A percentile compares a stretch with the other conserved stretches of the same genome.
Evolutionary conservation across 2,329 filamentous ascomycete species (phyloP).

Genomic region (Fusarium sp.): DNA sequence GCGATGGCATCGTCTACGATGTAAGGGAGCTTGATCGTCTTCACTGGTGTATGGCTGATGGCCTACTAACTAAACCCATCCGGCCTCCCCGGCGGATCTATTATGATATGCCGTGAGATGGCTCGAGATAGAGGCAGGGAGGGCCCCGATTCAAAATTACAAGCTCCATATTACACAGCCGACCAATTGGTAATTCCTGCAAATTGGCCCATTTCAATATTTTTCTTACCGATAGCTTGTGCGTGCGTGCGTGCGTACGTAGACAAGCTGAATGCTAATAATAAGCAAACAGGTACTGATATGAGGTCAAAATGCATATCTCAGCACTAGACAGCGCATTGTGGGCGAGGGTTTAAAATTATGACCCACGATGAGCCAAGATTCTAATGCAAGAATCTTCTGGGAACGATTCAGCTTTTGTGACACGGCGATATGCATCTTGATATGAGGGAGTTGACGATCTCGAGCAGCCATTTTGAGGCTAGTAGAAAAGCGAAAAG

Average conservation of each 20-base stretch:
- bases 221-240: neutral
- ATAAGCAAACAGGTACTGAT: constrained; percentile 4
- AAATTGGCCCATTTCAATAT: constrained; percentile 23
- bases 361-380: constrained; percentile 25
- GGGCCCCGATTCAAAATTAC: constrained; percentile 19
- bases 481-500: constrained; percentile 1
- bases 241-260: constrained; percentile 13
- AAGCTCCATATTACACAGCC: constrained; percentile 27
- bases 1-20: constrained; percentile 22
- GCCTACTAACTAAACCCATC: constrained; percentile 19
- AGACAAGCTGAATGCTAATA: constrained; percentile 10
- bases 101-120: constrained; percentile 15
- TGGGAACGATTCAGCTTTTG: constrained; percentile 19
- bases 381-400: constrained; percentile 20
- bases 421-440: constrained; percentile 21
- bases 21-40: constrained; percentile 22
- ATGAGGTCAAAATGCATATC: constrained; percentile 22
- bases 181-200: constrained; percentile 23
- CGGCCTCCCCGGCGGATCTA: constrained; percentile 33
- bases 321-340: constrained; percentile 21
- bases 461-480: constrained; percentile 24
- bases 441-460: constrained; percentile 35
- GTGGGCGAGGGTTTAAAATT: constrained; percentile 17
- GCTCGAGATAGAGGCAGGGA: constrained; percentile 5
- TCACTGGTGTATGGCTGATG: neutral